Evolutionary conservation across 352 stramenopile species (phyloP).

Genomic region (Phytophthora colocasiae): DNA sequence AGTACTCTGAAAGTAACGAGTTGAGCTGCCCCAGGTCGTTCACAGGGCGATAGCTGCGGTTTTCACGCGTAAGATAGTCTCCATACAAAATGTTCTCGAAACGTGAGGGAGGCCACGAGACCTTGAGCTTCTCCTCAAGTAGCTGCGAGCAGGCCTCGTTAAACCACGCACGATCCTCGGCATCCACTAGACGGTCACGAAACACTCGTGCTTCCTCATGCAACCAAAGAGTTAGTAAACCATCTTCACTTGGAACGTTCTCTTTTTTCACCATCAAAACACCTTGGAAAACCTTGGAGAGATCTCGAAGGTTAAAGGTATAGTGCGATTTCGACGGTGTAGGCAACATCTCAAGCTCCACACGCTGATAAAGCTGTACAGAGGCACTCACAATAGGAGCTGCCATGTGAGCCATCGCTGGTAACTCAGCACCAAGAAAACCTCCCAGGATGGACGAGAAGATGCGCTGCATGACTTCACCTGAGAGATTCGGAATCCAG

Average conservation of each 20-base stretch:
- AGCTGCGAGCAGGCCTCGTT: slow-evolving; percentile 81
- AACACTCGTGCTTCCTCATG: slow-evolving; percentile 94
- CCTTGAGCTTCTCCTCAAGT: slow-evolving; percentile 67
- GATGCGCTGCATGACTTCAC: slow-evolving; percentile 88
- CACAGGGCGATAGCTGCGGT: slow-evolving; percentile 77
- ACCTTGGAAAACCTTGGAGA: slow-evolving; percentile 95
- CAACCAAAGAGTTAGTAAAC: slow-evolving; percentile 89
- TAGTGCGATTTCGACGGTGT: slow-evolving; percentile 94
- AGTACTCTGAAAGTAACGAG: slow-evolving; percentile 85
- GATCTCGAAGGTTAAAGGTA: slow-evolving; percentile 94
- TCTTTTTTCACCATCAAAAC: slow-evolving; percentile 93
- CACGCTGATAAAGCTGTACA: slow-evolving; percentile 88
- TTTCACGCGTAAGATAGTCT: slow-evolving; percentile 89
- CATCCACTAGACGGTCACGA: slow-evolving; percentile 91
- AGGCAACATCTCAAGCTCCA: slow-evolving; percentile 90
- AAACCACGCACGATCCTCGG: slow-evolving; percentile 89
- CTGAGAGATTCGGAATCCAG: slow-evolving; percentile 89
- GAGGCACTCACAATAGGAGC: slow-evolving; percentile 87
- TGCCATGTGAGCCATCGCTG: slow-evolving; percentile 75
- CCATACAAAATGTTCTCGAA: slow-evolving; percentile 92
- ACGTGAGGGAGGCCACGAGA: slow-evolving; percentile 60
- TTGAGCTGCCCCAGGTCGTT: slow-evolving; percentile 75
- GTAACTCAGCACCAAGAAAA: slow-evolving; percentile 79
- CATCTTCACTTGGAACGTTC: slow-evolving; percentile 72
- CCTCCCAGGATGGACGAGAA: slow-evolving; percentile 92